phyloP scores from a whole-genome alignment of 2,329 filamentous ascomycete genomes.

The Tricladium varicosporioides region DNA sequence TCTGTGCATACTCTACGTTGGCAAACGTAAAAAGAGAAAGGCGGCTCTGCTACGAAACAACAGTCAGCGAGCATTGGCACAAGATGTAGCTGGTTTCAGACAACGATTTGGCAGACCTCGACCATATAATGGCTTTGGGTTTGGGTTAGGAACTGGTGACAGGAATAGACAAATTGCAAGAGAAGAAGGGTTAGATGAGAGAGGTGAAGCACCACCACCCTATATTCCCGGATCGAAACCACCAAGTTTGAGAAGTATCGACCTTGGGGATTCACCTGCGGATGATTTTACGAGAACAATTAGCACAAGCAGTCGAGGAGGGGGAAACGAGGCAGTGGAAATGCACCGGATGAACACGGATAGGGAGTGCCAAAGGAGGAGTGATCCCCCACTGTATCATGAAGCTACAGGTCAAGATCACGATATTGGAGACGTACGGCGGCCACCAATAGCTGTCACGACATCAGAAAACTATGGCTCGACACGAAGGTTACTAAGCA shows the following conservation, averaged over 20 bases:
- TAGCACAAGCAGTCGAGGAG: not conserved
- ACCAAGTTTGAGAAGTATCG: constrained; percentile 25
- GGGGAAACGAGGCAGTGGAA: constrained; percentile 14
- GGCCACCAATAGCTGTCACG: constrained; percentile 20
- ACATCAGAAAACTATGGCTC: constrained; percentile 11
- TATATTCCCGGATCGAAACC: constrained; percentile 42
- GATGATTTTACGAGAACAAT: not conserved
- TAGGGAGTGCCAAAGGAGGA: not conserved
- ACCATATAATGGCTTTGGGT: constrained; percentile 11
- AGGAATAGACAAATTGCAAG: constrained; percentile 2
- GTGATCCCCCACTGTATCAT: constrained; percentile 26
- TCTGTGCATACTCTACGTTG: constrained; percentile 43
- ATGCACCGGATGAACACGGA: constrained; percentile 11
- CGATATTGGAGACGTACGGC: constrained; percentile 10
- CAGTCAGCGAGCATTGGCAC: constrained; percentile 33
- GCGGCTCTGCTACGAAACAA: constrained; percentile 14
- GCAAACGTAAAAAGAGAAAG: constrained; percentile 35
- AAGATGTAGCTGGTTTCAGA: constrained; percentile 26
- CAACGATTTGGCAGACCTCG: constrained; percentile 11
- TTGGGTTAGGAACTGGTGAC: constrained; percentile 14
- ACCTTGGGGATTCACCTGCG: not conserved
- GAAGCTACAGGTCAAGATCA: constrained; percentile 15
- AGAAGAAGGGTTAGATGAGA: constrained; percentile 60
- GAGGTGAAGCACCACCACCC: constrained; percentile 63
- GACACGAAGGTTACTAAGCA: constrained; percentile 14